Conservation (phyloP, 768 basidiomycete species). For the Lactifluus hygrophoroides region DNA sequence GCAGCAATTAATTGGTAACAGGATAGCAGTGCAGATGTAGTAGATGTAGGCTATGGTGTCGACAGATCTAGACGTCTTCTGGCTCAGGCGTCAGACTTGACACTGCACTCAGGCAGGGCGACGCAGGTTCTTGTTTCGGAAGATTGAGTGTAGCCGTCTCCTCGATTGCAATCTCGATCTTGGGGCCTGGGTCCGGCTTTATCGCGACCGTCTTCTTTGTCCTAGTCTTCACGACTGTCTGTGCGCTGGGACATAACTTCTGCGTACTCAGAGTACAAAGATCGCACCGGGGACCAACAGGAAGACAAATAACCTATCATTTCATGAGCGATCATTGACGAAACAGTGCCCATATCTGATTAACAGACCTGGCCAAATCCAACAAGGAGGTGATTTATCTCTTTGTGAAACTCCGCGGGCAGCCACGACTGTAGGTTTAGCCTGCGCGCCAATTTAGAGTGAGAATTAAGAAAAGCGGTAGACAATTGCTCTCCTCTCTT, state of each 20-base stretch:
- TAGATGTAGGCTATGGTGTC: background rate
- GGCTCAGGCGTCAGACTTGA: constrained; percentile 13
- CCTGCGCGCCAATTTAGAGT: constrained; percentile 28
- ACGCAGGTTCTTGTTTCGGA: constrained; percentile 1
- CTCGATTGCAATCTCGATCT: constrained; percentile 35
- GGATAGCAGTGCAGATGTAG: background rate
- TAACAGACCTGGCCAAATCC: constrained; percentile 71
- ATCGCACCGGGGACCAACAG: constrained; percentile 57
- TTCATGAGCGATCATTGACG: background rate
- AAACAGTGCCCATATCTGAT: background rate
- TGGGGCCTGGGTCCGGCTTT: constrained; percentile 26
- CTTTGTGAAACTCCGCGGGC: constrained; percentile 57
- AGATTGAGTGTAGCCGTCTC: constrained; percentile 8
- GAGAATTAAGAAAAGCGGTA: background rate
- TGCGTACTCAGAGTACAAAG: constrained; percentile 47
- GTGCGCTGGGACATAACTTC: constrained; percentile 62
- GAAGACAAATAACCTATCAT: constrained; percentile 54
- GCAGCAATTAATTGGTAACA: background rate
- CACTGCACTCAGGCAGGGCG: background rate
- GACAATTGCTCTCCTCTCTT: background rate
- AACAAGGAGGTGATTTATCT: constrained; percentile 76
- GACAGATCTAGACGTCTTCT: background rate
- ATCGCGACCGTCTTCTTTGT: background rate
- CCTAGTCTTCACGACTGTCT: constrained; percentile 24
- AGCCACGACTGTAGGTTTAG: constrained; percentile 80